Evolutionary conservation across 1,284 basidiomycete genomes (phyloP), one percentile per base, ranked within the genome.

Genomic region (Meira miltonrushii): DNA sequence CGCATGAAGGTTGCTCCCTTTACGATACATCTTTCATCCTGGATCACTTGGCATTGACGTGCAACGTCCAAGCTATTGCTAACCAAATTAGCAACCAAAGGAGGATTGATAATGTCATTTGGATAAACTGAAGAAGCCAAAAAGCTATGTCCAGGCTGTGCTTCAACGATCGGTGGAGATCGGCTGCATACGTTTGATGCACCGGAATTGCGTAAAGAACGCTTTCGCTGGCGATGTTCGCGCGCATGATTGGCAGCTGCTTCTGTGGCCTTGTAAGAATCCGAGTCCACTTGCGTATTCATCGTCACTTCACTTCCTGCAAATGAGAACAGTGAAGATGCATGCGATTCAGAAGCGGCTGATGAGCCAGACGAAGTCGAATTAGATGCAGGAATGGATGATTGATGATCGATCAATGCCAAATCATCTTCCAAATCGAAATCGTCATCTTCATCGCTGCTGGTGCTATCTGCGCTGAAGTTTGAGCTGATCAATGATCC

Each of bases 71-170:
- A 19, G 19, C 12, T 58, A 40, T 43, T 28, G 13, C 62, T 61
- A 7, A 49, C 57, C 17, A 58, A 54, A 52, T 58, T 57, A 37
- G 54, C 55, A 5, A 65, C 39, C 48, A 23, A 51, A 21, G 70
- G 70, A 10, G 69, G 64, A 3, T 41, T 47, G 47, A 76, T 52
- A 39, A 74, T 48, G 50, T 76, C 69, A 37, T 17, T 13, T 2
- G 72, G 71, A 37, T 62, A 63, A 43, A 74, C 54, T 41, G 71
- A 70, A 7, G 71, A 72, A 55, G 69, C 68, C 53, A 76, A 65
- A 47, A 72, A 48, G 12, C 65, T 69, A 13, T 69, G 66, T 10
- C 49, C 49, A 9, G 71, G 72, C 49, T 74, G 72, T 7, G 65
- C 56, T 28, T 69, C 64, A 53, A 51, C 54, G 9, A 46, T 17